Evolutionary conservation across 2,329 filamentous ascomycete species (phyloP).

Genomic region (Calycina herbarum): DNA sequence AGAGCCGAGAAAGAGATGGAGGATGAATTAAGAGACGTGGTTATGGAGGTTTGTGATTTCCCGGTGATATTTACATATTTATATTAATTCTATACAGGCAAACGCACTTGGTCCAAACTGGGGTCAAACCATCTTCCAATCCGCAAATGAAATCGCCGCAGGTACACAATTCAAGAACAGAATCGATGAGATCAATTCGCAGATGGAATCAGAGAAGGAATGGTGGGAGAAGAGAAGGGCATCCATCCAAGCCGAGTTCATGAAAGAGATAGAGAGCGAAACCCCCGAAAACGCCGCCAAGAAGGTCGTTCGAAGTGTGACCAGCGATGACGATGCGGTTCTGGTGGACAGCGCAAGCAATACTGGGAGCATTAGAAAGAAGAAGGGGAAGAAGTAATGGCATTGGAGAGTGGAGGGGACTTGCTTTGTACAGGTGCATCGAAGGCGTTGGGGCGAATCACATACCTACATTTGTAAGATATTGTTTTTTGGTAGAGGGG

Average conservation of each 20-base stretch:
- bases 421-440: constrained; percentile 12
- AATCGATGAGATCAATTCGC: constrained; percentile 72
- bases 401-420: not conserved
- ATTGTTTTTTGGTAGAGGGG: not conserved
- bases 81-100: constrained; percentile 57
- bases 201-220: constrained; percentile 71
- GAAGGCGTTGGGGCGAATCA: constrained; percentile 18
- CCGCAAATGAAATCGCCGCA: constrained; percentile 90
- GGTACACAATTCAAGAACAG: constrained; percentile 76
- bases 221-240: constrained; percentile 90
- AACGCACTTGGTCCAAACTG: constrained; percentile 86
- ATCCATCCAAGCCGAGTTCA: constrained; percentile 72
- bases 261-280: constrained; percentile 61
- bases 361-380: constrained; percentile 53
- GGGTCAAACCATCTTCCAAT: constrained; percentile 96
- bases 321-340: constrained; percentile 72
- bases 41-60: constrained; percentile 69
- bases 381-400: constrained; percentile 64
- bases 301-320: constrained; percentile 36
- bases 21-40: constrained; percentile 90
- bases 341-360: constrained; percentile 60
- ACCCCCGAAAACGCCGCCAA: not conserved
- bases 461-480: constrained; percentile 15
- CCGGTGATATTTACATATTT: not conserved
- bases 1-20: constrained; percentile 97